Evolutionary conservation across 2,329 filamentous ascomycete species (phyloP).

Genomic region (Paracamarosporium sp.): DNA sequence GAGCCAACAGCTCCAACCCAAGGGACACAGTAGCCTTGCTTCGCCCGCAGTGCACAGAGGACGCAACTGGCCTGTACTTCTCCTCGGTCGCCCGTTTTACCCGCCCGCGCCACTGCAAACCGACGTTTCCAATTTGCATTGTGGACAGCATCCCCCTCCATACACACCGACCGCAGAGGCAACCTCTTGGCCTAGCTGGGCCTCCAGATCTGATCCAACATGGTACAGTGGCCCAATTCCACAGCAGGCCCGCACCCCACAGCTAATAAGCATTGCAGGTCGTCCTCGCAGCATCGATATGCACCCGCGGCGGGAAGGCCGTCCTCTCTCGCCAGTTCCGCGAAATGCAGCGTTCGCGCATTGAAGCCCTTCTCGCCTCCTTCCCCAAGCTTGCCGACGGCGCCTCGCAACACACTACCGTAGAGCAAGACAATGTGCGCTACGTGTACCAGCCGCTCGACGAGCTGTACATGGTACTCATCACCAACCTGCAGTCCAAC

Average conservation of each 20-base stretch:
- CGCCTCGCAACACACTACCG: conserved; percentile 95
- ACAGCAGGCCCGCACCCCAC: background rate
- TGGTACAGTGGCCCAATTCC: conserved; percentile 12
- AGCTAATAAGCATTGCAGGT: conserved; percentile 64
- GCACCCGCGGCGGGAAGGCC: conserved; percentile 96
- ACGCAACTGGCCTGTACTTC: background rate
- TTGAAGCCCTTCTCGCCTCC: conserved; percentile 94
- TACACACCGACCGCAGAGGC: conserved; percentile 2
- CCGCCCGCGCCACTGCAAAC: background rate
- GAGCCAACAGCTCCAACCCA: background rate
- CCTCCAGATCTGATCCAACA: background rate
- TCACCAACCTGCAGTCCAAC: conserved; percentile 99
- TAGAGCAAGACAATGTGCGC: conserved; percentile 99
- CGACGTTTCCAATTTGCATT: conserved; percentile 13
- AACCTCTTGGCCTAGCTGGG: background rate
- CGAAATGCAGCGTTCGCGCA: conserved; percentile 94
- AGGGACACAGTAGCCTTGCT: conserved; percentile 5
- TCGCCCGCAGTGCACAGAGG: background rate
- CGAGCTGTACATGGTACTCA: conserved; percentile 99
- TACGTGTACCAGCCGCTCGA: conserved; percentile 99
- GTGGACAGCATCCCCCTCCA: conserved; percentile 18
- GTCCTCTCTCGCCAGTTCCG: conserved; percentile 97
- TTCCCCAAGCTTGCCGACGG: conserved; percentile 98
- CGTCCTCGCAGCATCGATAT: conserved; percentile 98
- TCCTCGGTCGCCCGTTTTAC: background rate